phyloP scores from a whole-genome alignment of 1,284 basidiomycete species.

The Coniophora puteana region DNA sequence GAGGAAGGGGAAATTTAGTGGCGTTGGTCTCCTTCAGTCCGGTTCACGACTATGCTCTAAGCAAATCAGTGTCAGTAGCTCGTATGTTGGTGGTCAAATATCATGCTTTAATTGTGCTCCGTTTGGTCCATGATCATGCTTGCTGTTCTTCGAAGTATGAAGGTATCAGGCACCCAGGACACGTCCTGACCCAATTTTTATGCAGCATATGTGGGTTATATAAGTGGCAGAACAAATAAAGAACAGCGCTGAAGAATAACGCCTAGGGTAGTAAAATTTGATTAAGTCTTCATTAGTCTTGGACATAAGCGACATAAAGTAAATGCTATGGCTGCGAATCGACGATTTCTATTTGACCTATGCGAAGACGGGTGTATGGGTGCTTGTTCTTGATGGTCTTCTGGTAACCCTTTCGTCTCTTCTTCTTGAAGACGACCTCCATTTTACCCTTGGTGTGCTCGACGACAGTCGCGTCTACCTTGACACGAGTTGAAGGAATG shows the following conservation, averaged over 20 bases:
- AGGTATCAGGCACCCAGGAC: too few species aligned
- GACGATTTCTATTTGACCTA: constrained; percentile 61
- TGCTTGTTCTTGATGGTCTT: constrained; percentile 87
- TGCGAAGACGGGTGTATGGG: constrained; percentile 86
- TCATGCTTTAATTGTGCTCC: too few species aligned
- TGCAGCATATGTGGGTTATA: too few species aligned
- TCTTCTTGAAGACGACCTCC: constrained; percentile 93
- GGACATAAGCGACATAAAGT: constrained; percentile 19
- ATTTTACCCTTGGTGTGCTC: constrained; percentile 95
- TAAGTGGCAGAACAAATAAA: too few species aligned
- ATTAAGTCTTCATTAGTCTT: neutral
- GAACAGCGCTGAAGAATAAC: neutral
- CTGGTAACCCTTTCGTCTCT: constrained; percentile 94
- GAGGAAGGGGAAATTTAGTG: constrained; percentile 78
- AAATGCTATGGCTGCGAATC: constrained; percentile 12
- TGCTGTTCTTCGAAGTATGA: too few species aligned
- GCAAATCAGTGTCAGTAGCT: too few species aligned
- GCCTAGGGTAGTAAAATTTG: neutral
- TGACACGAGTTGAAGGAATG: constrained; percentile 59
- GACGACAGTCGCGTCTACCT: constrained; percentile 84
- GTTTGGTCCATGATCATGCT: too few species aligned
- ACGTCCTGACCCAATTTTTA: too few species aligned
- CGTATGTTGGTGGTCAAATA: too few species aligned
- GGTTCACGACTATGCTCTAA: too few species aligned
- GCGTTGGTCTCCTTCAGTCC: too few species aligned